A percentile compares a stretch with the other conserved stretches of the same genome.
Evolutionary conservation across 331 rosid species (phyloP).

Genomic region (Cydonia oblonga): DNA sequence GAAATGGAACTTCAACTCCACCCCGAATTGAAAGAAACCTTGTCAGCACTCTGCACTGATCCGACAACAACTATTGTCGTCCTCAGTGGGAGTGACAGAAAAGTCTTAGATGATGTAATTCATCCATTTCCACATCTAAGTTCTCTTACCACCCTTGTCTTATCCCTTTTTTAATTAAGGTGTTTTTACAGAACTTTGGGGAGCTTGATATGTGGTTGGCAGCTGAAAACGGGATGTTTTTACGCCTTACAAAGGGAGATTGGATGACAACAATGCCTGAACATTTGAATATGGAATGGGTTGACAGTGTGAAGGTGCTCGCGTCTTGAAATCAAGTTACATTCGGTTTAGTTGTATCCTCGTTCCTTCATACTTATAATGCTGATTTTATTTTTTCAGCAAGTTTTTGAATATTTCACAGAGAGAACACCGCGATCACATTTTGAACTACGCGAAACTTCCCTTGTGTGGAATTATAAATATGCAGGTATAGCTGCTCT

Average conservation of each 20-base stretch:
- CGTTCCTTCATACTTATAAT: slow-evolving; percentile 12
- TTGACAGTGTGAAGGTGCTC: slow-evolving; percentile 73
- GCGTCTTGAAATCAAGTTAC: slow-evolving; percentile 5
- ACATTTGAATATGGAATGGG: slow-evolving; percentile 93
- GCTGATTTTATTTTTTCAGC: slow-evolving; percentile 38
- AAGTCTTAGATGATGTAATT: slow-evolving; percentile 57
- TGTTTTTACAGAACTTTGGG: slow-evolving; percentile 60
- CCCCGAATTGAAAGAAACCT: slow-evolving; percentile 59
- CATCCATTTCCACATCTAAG: slow-evolving; percentile 9
- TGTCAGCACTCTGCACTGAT: slow-evolving; percentile 55
- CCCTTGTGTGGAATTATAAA: slow-evolving; percentile 91
- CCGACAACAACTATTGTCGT: slow-evolving; percentile 78
- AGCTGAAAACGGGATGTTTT: slow-evolving; percentile 95
- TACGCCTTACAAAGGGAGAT: slow-evolving; percentile 53
- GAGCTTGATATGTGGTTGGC: slow-evolving; percentile 88
- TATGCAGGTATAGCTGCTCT: slow-evolving; percentile 60
- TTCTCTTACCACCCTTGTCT: slow-evolving; percentile 9
- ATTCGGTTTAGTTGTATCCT: slow-evolving; percentile 12
- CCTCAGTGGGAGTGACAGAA: slow-evolving; percentile 82
- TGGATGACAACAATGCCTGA: slow-evolving; percentile 99
- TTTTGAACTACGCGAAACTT: slow-evolving; percentile 58
- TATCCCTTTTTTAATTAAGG: slow-evolving; percentile 16
- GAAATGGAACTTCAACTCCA: slow-evolving; percentile 84
- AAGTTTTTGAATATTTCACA: slow-evolving; percentile 77
- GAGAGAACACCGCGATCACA: slow-evolving; percentile 89